These are phyloP conservation scores for Linum usitatissimum DNA, from an alignment of 345 rosid species.

Conservation along the genomic window DNA sequence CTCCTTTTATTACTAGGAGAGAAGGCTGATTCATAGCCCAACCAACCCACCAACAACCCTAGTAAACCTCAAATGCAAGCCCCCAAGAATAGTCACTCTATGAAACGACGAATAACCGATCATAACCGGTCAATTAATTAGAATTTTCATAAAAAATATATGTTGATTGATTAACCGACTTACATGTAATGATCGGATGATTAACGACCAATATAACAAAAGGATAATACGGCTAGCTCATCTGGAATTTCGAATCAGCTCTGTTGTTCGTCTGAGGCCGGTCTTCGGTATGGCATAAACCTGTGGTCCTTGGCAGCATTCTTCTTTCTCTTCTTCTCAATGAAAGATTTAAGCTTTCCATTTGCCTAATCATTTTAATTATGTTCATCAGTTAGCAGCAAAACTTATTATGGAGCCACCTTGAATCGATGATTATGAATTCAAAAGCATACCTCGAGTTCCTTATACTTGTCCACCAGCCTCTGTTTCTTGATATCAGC, in stretches of 20 bases:
- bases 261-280: neutral
- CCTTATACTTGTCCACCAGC: slow-evolving; percentile 58
- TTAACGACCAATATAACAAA: no score
- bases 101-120: no score
- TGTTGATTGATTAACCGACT: no score
- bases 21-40: no score
- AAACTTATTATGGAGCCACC: neutral
- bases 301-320: slow-evolving; percentile 87
- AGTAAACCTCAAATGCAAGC: no score
- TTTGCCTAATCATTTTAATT: slow-evolving; percentile 37
- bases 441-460: slow-evolving; percentile 45
- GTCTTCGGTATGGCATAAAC: slow-evolving; percentile 74
- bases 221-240: no score
- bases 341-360: slow-evolving; percentile 66
- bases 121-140: no score
- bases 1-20: no score
- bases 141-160: no score
- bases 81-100: no score
- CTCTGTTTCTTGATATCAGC: slow-evolving; percentile 70
- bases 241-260: slow-evolving; percentile 5
- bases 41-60: no score
- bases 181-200: no score
- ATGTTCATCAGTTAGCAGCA: slow-evolving; percentile 5
- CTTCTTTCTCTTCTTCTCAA: slow-evolving; percentile 77
- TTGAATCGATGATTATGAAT: neutral